Evolutionary conservation across 768 basidiomycete genomes (phyloP), one percentile per base, ranked within the genome.

Genomic region (Phylloporus arenicola): DNA sequence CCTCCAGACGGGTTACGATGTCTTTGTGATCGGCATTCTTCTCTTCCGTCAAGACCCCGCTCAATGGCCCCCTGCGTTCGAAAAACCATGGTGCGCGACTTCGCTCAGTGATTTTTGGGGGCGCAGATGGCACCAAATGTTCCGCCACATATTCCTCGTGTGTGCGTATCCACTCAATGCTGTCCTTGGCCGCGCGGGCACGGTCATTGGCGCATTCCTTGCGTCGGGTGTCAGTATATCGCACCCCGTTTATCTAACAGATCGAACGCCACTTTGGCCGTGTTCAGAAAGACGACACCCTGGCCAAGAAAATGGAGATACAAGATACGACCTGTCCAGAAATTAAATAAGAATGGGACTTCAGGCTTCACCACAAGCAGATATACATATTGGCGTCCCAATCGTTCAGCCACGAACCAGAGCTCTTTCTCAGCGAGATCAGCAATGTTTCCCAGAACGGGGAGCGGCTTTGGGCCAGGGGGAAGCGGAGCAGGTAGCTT

Each of bases 171-270:
- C 22, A 24, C 22, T 24, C 22, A n/a, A n/a, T n/a, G n/a, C n/a
- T n/a, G 22, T 24, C 22, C 22, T 24, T 24, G 22, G 22, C 22
- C 22, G 22, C 22, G 5, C 22, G 22, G 22, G 22, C 22, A 24
- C 22, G 22, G 22, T 24, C 22, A 24, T 24, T 5, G 22, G 22
- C 5, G 22, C 5, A 24, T 24, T 24, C 22, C 22, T 24, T 24
- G 22, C 22, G 5, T 24, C 22, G 22, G 22, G 22, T n/a, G n/a
- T n/a, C n/a, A 82, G 64, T 88, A 89, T 25, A 87, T 81, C 9
- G 76, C 69, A 7, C 86, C 84, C 25, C 80, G 77, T 60, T 79
- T 84, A 48, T 89, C 86, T 55, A 91, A 69, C 48, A 91, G 67
- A 31, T 88, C 86, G 34, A 72, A 70, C 0, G 75, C 77, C 0